Base-by-base conservation (phyloP, 768 basidiomycete species). In the Crassisporium funariophilum region DNA sequence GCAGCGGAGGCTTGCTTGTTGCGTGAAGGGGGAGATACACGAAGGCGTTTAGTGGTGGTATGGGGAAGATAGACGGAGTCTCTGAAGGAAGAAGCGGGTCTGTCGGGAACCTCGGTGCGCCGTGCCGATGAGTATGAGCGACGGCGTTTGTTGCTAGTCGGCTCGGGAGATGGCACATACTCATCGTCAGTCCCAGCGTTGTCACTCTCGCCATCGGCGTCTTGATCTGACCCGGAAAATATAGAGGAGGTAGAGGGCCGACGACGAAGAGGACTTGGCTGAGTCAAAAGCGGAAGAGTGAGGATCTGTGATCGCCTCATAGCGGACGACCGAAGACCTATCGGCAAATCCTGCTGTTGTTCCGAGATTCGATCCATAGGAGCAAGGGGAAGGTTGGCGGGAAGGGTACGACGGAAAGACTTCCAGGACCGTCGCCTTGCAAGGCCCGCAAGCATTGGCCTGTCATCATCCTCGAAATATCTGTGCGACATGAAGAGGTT, bases 171-270 rank as follows among this genome's bases (percentile, higher is more conserved):
- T 3, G 78, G 75, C 20, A 70, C 16, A 48, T 79, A 77, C 49
- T 77, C 74, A 39, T 75, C 74, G 48, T 75, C 76, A 45, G 35
- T 23, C 11, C 58, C 69, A 46, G 70, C 64, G 7, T 61, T 69
- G n/a, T 70, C 69, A 49, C 69, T 68, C 35, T 75, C 67, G 21
- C 59, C 60, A 46, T 70, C 61, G 5, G 47, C 61, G 19, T 72
- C 70, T 13, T 19, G 19, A 24, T 66, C 47, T 23, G 37, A 33
- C n/a, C 34, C 36, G n/a, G 15, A 23, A 10, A 22, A 23, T 41
- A 41, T 31, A 42, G 17, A 19, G 19, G 19, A 15, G 35, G 40
- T 24, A 8, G 13, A 8, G 27, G 36, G 33, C 38, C 24, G 24
- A 10, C 22, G 13, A 35, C 42, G 41, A 33, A 12, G 41, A 13